These are phyloP conservation scores for Neurospora discreta DNA, from an alignment of 495 filamentous ascomycete species.

Conservation along the genomic window DNA sequence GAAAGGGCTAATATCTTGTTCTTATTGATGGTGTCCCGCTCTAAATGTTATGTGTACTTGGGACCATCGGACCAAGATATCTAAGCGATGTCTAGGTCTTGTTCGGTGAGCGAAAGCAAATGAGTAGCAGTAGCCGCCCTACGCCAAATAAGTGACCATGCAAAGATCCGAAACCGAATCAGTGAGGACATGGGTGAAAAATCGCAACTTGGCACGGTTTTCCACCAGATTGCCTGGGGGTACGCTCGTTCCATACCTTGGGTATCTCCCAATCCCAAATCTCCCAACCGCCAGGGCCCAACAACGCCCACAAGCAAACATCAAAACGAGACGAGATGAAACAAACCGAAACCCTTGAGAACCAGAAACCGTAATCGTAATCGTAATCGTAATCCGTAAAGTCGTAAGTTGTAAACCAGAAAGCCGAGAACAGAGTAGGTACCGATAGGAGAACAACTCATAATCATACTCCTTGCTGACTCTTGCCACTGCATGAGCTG, in stretches of 20 bases:
- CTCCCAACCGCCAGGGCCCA: not conserved
- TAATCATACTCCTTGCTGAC: too few species aligned
- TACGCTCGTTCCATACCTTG: not conserved
- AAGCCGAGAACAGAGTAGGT: not conserved
- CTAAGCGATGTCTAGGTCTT: not conserved
- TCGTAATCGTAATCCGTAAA: not conserved
- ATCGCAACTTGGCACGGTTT: not conserved
- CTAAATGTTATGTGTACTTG: not conserved
- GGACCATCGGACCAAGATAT: too few species aligned
- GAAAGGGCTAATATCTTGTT: not conserved
- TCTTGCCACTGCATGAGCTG: not conserved
- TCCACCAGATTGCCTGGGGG: not conserved
- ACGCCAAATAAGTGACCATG: not conserved
- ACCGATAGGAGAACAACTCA: not conserved
- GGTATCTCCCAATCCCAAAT: not conserved
- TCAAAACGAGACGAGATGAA: not conserved
- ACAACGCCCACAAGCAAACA: not conserved
- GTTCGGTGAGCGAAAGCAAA: not conserved
- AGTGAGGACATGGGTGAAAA: not conserved
- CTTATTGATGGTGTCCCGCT: not conserved
- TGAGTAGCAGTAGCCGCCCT: not conserved
- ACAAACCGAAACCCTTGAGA: not conserved
- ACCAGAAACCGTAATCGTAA: not conserved
- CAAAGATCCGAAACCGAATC: not conserved
- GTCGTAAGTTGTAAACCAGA: not conserved